phyloP scores from a whole-genome alignment of 2,329 filamentous ascomycete genomes.

The Cladophialophora chaetospira region DNA sequence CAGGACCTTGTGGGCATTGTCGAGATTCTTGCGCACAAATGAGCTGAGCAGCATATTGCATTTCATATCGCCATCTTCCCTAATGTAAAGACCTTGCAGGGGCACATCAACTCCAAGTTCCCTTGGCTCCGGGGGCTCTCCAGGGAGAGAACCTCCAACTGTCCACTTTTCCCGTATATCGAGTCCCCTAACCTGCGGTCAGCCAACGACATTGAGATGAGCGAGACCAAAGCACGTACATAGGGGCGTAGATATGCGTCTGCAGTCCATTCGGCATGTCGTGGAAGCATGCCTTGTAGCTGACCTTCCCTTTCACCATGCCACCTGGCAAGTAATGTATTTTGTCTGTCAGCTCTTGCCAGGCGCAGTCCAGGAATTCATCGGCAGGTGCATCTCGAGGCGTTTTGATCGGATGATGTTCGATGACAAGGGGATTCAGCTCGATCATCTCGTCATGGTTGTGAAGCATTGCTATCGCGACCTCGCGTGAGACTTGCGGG shows the following conservation, averaged over 20 bases:
- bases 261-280: constrained; percentile 72
- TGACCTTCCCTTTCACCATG: constrained; percentile 65
- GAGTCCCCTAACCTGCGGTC: too few species aligned
- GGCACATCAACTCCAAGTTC: constrained; percentile 70
- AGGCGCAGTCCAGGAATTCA: constrained; percentile 66
- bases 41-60: constrained; percentile 74
- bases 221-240: too few species aligned
- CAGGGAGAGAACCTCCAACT: constrained; percentile 69
- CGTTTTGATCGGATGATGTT: constrained; percentile 67
- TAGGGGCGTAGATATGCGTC: constrained; percentile 81
- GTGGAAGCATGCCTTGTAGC: constrained; percentile 79
- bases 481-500: constrained; percentile 64
- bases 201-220: too few species aligned
- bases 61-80: constrained; percentile 82
- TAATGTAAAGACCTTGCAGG: constrained; percentile 70
- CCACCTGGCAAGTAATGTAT: constrained; percentile 73
- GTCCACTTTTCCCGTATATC: constrained; percentile 79
- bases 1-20: constrained; percentile 70
- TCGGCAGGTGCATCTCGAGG: constrained; percentile 68
- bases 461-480: constrained; percentile 75
- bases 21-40: constrained; percentile 82
- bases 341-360: constrained; percentile 79
- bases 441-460: constrained; percentile 83
- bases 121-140: constrained; percentile 65
- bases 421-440: constrained; percentile 78